Evolutionary conservation across 1,284 basidiomycete species (phyloP).

Genomic region (Papiliotrema laurentii): DNA sequence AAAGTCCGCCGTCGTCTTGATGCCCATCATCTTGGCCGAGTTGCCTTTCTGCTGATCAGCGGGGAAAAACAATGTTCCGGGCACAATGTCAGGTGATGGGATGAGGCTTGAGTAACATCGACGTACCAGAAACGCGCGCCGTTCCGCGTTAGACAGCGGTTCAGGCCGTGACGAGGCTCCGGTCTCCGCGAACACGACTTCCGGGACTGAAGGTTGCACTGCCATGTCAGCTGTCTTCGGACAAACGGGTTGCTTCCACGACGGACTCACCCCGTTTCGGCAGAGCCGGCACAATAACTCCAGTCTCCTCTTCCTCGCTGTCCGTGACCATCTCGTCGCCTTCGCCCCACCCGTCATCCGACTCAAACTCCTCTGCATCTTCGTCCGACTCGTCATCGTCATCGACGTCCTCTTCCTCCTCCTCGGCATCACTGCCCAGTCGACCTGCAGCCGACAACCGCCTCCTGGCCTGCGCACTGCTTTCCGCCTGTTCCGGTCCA

Average conservation of each 20-base stretch:
- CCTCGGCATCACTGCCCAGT: constrained; percentile 6
- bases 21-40: constrained; percentile 46
- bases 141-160: constrained; percentile 39
- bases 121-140: constrained; percentile 42
- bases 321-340: constrained; percentile 37
- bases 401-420: constrained; percentile 2
- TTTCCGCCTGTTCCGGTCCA: constrained; percentile 18
- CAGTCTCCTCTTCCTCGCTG: constrained; percentile 32
- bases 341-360: constrained; percentile 42
- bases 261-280: constrained; percentile 3
- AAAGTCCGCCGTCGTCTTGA: constrained; percentile 21
- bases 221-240: background rate
- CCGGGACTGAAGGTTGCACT: constrained; percentile 19
- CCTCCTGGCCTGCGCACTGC: constrained; percentile 19
- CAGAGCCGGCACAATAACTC: background rate
- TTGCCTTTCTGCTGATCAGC: constrained; percentile 28
- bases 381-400: constrained; percentile 21
- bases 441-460: constrained; percentile 6
- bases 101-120: constrained; percentile 7
- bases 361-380: constrained; percentile 26
- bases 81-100: too few species aligned
- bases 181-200: constrained; percentile 40
- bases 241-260: background rate
- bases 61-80: background rate
- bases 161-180: background rate